Evolutionary conservation across 768 basidiomycete species (phyloP).

Genomic region (Calvatia gigantea): DNA sequence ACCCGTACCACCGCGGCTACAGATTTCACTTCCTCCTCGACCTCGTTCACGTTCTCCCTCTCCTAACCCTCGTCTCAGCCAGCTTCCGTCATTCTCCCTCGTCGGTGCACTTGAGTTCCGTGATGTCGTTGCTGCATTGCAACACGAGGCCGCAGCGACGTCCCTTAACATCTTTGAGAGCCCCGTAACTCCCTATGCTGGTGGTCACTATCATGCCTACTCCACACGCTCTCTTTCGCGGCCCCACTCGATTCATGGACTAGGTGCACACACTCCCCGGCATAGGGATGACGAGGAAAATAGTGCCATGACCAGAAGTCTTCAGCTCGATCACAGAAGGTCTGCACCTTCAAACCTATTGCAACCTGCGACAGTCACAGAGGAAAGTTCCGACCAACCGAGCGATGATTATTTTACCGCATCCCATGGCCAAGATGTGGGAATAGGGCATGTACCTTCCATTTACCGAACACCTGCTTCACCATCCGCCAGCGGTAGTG

Average conservation of each 20-base stretch:
- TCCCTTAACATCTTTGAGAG: conserved; percentile 65
- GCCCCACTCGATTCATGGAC: not conserved
- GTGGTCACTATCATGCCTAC: conserved; percentile 65
- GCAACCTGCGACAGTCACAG: not conserved
- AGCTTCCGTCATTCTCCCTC: conserved; percentile 84
- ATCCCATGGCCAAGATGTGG: not conserved
- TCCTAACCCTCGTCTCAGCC: conserved; percentile 38
- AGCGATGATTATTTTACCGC: conserved; percentile 15
- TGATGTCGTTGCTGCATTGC: conserved; percentile 80
- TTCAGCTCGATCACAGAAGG: conserved; percentile 16
- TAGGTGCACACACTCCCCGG: conserved; percentile 21
- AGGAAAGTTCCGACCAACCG: not conserved
- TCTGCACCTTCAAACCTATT: not conserved
- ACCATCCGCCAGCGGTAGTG: conserved; percentile 37
- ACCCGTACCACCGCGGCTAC: conserved; percentile 31
- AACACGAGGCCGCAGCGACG: conserved; percentile 58
- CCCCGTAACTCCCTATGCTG: conserved; percentile 64
- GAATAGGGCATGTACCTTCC: conserved; percentile 39
- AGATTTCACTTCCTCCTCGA: conserved; percentile 34
- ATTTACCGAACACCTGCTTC: conserved; percentile 59
- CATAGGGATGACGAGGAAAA: conserved; percentile 25
- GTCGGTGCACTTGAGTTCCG: conserved; percentile 96
- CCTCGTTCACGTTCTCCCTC: conserved; percentile 50
- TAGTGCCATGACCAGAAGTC: conserved; percentile 14
- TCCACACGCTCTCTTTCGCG: conserved; percentile 15